Percentiles rank a stretch among this genome's conserved stretches.
phyloP scores from a whole-genome alignment of 2,329 filamentous ascomycete genomes.

The Cytospora piceicola region DNA sequence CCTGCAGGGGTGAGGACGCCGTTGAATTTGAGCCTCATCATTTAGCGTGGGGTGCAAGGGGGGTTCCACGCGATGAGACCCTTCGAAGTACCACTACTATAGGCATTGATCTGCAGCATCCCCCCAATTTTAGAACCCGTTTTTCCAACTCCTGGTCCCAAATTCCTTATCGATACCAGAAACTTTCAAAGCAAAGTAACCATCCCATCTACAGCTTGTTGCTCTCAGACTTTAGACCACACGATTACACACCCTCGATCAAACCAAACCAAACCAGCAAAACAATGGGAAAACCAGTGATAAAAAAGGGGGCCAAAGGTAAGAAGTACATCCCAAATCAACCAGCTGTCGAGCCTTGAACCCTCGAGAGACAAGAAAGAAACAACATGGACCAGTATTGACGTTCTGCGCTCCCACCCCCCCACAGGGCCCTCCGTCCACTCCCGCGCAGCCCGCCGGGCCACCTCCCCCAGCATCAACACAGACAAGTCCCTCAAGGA shows the following conservation, averaged over 20 bases:
- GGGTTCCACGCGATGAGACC: neutral
- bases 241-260: neutral
- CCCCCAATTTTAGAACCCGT: neutral
- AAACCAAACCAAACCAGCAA: neutral
- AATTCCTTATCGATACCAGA: constrained; percentile 29
- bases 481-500: constrained; percentile 73
- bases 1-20: neutral
- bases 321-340: neutral
- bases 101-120: neutral
- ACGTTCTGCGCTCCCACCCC: neutral
- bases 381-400: too few relatives aligned
- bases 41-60: neutral
- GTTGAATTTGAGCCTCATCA: constrained; percentile 15
- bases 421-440: constrained; percentile 64
- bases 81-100: neutral
- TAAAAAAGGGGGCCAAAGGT: constrained; percentile 27
- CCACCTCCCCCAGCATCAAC: constrained; percentile 70
- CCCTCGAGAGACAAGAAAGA: neutral
- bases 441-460: constrained; percentile 76
- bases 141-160: neutral
- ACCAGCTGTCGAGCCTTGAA: neutral
- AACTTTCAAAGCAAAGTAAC: constrained; percentile 10
- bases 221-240: neutral
- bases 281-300: constrained; percentile 25
- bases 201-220: neutral